A percentile compares a stretch with the other conserved stretches of the same genome.
Evolutionary conservation across 352 stramenopile genomes (phyloP).

Genomic region (Globisporangium spinosum): DNA sequence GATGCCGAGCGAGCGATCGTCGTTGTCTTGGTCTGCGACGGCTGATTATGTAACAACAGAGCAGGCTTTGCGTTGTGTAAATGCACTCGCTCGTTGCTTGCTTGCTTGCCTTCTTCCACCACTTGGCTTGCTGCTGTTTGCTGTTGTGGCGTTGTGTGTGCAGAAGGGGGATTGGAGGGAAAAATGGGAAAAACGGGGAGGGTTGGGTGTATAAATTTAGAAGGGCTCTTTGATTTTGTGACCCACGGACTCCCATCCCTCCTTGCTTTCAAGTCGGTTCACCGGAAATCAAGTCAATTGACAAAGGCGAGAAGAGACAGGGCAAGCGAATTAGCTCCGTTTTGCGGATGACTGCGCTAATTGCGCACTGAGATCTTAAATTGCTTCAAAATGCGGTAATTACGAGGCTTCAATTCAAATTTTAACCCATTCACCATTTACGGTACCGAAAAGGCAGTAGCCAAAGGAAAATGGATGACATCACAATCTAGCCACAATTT

Average conservation of each 20-base stretch:
- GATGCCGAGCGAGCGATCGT: background rate
- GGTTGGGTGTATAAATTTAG: background rate
- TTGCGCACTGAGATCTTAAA: background rate
- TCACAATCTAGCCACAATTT: no score
- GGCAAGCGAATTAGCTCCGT: background rate
- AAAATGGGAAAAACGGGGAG: background rate
- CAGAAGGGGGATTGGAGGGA: background rate
- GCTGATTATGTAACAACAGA: background rate
- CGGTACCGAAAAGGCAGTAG: no score
- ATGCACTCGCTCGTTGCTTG: background rate
- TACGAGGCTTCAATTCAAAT: background rate
- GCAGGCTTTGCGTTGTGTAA: background rate
- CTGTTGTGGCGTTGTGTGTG: background rate
- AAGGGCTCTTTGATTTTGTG: background rate
- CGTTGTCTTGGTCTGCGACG: background rate
- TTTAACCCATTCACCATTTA: no score
- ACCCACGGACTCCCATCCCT: background rate
- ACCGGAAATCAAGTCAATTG: background rate
- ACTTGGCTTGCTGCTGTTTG: background rate
- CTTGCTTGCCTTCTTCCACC: background rate
- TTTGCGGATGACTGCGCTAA: background rate
- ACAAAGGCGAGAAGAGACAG: background rate
- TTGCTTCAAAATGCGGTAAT: background rate
- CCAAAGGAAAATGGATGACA: no score
- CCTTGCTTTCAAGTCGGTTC: background rate